Evolutionary conservation across 768 basidiomycete species (phyloP), one percentile per base, ranked within the genome.

Genomic region (Tulasnella sp.): DNA sequence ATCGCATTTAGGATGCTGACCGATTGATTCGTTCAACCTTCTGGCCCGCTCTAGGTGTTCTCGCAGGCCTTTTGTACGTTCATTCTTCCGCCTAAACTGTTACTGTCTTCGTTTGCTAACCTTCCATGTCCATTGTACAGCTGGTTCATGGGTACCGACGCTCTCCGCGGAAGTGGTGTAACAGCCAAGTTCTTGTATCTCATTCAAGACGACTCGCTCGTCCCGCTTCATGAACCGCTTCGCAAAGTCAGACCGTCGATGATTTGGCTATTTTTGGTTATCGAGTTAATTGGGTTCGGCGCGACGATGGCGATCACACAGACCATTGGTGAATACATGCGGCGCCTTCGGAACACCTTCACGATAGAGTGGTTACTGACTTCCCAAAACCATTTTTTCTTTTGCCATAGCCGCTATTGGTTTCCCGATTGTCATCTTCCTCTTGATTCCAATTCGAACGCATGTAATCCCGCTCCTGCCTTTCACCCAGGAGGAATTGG

Each of bases 121-220:
- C 75, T 12, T 54, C 42, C 16, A 24, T 2, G 69, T 44, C 69
- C 83, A 78, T 72, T 41, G 82, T 18, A 24, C 78, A 93, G 93
- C 85, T 96, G 95, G 95, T 96, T 92, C 85, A 97, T 98, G 94
- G 96, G 96, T 20, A 90, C 90, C 46, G 93, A 94, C 80, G 94
- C 94, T 0, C 89, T 98, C 20, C 89, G 89, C 22, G 90, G 89
- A 12, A 97, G 95, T 80, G 95, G 95, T 3, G 94, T 98, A 79
- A 95, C 95, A 0, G 88, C 88, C 81, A 95, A 94, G 84, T 87
- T 97, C 5, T 88, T 95, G 22, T 97, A 92, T 85, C 91, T 97
- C 80, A 86, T 97, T 44, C 89, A 90, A 79, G 96, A 98, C 85
- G 90, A 87, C 46, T 85, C 87, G 0, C 86, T 94, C 78, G 94